Evolutionary conservation across 176 grass and related monocot genomes (phyloP), one percentile per base, ranked within the genome.

Genomic region (Carex pumila): DNA sequence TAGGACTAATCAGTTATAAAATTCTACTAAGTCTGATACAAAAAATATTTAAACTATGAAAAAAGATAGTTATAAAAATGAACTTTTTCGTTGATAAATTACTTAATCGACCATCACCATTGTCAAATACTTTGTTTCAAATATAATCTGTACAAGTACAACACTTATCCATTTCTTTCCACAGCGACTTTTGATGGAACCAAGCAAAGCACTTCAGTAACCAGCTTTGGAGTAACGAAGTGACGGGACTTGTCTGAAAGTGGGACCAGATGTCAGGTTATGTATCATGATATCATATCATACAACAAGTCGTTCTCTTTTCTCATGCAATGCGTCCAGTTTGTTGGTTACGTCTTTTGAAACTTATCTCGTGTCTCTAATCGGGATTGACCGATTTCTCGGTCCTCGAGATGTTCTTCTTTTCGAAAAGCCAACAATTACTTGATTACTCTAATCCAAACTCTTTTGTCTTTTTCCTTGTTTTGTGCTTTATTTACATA

Each of bases 371-470:
- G 59, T 78, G 70, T 72, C 55, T 76, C 70, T 60, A 61, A 85
- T 85, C 83, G 83, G 71, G 83, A 85, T 85, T 85, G 83, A 85
- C 83, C 59, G 55, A 61, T 57, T 61, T 78, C 70, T 85, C 30
- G 83, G 83, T 14, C 70, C 59, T 47, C 71, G 83, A 64, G 70
- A 76, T 62, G 71, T 72, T 75, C 59, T 85, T 85, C 25, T 47
- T 76, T 76, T 62, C 19, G 53, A 84, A 84, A 72, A 59, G 69
- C 31, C 8, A 30, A 61, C 62, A 36, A 74, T 19, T 13, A 73
- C 7, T 68, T 71, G 65, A 84, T 70, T 84, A 73, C 64, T 54
- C 62, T 39, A 64, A 82, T 82, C 79, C 19, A 82, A 25, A 64
- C 34, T 52, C 30, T 50, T 62, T 80, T 82, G 79, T 82, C 79